Evolutionary conservation across 1,284 basidiomycete species (phyloP).

Genomic region (Cutaneotrichosporon daszewskae): DNA sequence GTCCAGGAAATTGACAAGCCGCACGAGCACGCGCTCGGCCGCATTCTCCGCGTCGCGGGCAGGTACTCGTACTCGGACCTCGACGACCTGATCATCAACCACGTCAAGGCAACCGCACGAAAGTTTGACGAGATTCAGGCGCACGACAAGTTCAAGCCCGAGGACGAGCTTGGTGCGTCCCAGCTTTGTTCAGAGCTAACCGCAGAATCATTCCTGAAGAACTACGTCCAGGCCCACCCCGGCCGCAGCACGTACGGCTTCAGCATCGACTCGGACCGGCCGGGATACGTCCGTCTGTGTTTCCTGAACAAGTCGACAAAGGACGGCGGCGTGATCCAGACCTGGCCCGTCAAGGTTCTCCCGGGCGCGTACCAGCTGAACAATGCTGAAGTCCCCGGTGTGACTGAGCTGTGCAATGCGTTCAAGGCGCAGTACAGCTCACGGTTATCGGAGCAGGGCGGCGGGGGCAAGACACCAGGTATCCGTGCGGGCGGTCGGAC

Average conservation of each 20-base stretch:
- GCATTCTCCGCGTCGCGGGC: constrained; percentile 68
- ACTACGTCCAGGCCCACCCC: constrained; percentile 87
- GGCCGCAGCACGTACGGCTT: constrained; percentile 95
- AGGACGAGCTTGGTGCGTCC: constrained; percentile 79
- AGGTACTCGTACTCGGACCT: constrained; percentile 87
- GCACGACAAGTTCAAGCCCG: constrained; percentile 90
- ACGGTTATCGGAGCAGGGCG: constrained; percentile 49
- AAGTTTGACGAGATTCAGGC: constrained; percentile 93
- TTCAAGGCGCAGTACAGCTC: constrained; percentile 75
- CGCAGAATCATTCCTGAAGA: constrained; percentile 79
- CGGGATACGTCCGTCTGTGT: constrained; percentile 88
- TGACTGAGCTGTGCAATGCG: constrained; percentile 86
- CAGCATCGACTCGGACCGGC: constrained; percentile 78
- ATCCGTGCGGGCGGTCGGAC: constrained; percentile 50
- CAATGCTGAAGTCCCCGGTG: constrained; percentile 78
- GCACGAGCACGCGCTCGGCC: constrained; percentile 62
- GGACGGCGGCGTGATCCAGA: constrained; percentile 57
- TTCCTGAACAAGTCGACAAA: constrained; percentile 86
- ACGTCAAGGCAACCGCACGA: constrained; percentile 88
- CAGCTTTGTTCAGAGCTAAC: constrained; percentile 1
- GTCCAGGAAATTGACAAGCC: constrained; percentile 74
- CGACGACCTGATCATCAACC: constrained; percentile 95
- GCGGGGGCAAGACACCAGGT: constrained; percentile 68
- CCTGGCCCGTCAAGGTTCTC: constrained; percentile 83
- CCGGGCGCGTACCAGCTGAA: constrained; percentile 86